These are phyloP conservation scores for Eremomyces bilateralis DNA, from an alignment of 495 filamentous ascomycete genomes.

Conservation along the genomic window DNA sequence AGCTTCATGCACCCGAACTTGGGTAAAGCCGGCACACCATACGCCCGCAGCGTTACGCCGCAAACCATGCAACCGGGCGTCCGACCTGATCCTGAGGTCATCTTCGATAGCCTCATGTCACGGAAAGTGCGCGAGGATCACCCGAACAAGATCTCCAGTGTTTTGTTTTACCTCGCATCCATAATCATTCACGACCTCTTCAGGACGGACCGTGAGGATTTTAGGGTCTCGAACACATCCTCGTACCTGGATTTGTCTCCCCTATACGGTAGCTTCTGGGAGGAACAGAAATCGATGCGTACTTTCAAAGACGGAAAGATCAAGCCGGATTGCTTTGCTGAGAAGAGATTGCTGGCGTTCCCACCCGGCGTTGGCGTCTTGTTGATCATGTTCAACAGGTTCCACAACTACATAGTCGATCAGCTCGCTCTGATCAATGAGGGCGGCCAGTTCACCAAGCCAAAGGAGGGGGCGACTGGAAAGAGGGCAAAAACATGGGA, in stretches of 20 bases:
- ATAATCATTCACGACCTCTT: constrained; percentile 74
- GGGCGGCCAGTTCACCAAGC: constrained; percentile 29
- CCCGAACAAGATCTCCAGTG: constrained; percentile 64
- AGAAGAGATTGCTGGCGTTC: constrained; percentile 56
- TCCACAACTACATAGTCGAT: constrained; percentile 24
- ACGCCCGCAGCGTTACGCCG: constrained; percentile 54
- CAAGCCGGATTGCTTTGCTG: constrained; percentile 63
- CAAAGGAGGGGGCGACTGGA: constrained; percentile 6
- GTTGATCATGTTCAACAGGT: constrained; percentile 47
- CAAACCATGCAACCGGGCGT: constrained; percentile 36
- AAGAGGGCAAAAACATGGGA: constrained; percentile 4
- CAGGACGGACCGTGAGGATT: constrained; percentile 34
- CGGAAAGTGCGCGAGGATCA: constrained; percentile 40
- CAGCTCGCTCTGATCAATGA: constrained; percentile 40
- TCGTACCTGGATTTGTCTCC: constrained; percentile 73
- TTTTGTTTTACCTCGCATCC: constrained; percentile 74
- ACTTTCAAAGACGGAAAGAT: constrained; percentile 66
- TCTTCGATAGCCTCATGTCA: constrained; percentile 59
- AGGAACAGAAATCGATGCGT: constrained; percentile 52
- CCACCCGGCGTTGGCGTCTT: constrained; percentile 56
- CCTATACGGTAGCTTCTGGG: constrained; percentile 63
- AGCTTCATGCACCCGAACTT: constrained; percentile 39
- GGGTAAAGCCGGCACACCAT: constrained; percentile 39
- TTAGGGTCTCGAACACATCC: constrained; percentile 44
- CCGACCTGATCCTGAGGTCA: constrained; percentile 49